Conservation (phyloP, 106 monocot species). For the Dendrobium nobile region DNA sequence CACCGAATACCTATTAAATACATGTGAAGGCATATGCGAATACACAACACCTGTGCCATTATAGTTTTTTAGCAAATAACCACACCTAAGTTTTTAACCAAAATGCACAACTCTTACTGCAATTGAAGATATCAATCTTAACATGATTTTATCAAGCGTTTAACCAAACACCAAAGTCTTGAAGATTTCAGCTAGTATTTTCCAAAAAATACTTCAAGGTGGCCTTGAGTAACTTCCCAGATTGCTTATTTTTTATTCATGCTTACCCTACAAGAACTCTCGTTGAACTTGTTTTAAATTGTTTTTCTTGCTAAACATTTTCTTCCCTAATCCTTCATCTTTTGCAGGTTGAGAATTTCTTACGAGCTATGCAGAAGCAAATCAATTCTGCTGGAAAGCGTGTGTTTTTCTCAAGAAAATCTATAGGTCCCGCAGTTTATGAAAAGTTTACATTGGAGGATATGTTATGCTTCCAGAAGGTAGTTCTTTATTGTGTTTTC, state of each 20-base stretch:
- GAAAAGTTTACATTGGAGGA: slow-evolving; percentile 96
- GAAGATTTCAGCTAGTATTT: not conserved
- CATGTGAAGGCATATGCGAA: too few species aligned
- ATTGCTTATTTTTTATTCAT: not conserved
- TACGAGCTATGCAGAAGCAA: slow-evolving; percentile 91
- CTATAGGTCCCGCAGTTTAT: slow-evolving; percentile 60
- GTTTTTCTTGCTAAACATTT: not conserved
- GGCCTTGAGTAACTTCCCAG: not conserved
- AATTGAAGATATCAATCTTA: too few species aligned
- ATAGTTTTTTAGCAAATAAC: not conserved
- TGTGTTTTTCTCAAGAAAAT: slow-evolving; percentile 83
- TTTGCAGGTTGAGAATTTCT: slow-evolving; percentile 76
- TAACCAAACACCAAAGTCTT: too few species aligned
- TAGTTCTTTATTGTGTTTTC: slow-evolving; percentile 7
- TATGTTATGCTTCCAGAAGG: slow-evolving; percentile 97
- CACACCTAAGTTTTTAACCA: not conserved
- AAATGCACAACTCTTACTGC: too few species aligned
- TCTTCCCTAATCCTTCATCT: not conserved
- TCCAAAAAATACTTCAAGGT: not conserved
- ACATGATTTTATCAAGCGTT: too few species aligned
- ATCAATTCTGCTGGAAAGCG: slow-evolving; percentile 79
- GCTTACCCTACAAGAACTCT: not conserved
- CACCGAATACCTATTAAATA: too few species aligned
- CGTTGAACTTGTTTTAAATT: not conserved
- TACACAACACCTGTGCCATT: too few species aligned